phyloP scores from a whole-genome alignment of 257 asterid species.

The Asclepias syriaca region DNA sequence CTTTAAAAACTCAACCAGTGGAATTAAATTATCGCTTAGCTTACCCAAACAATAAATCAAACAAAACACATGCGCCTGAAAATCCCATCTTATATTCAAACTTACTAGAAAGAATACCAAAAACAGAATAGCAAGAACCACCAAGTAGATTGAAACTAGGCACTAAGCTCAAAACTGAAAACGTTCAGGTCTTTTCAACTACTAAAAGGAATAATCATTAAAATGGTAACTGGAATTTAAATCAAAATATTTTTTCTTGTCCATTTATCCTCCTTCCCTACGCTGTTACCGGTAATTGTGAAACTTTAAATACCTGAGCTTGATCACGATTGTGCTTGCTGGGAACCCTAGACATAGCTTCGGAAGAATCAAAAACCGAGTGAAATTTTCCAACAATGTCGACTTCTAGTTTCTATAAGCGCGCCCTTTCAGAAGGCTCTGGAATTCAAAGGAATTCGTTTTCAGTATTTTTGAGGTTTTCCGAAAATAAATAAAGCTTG shows the following conservation, averaged over 20 bases:
- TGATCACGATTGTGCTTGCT: slow-evolving; percentile 61
- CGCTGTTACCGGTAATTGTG: background rate
- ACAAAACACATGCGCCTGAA: too few relatives aligned
- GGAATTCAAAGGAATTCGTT: background rate
- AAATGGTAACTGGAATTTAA: background rate
- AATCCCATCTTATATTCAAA: background rate
- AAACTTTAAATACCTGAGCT: slow-evolving; percentile 35
- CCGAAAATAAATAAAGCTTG: background rate
- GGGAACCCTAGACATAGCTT: slow-evolving; percentile 56
- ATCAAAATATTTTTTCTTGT: background rate
- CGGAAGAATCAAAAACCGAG: background rate
- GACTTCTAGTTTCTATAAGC: background rate
- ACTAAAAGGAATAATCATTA: background rate
- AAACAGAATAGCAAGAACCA: background rate
- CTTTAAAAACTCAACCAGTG: background rate
- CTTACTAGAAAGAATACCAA: background rate
- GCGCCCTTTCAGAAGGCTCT: background rate
- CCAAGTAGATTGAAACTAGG: background rate
- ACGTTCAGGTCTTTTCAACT: background rate
- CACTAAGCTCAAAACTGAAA: background rate
- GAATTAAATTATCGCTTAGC: background rate
- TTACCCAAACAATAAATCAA: background rate
- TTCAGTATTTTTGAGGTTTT: background rate
- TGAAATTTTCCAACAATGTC: background rate
- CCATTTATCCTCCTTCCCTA: background rate